Base-by-base conservation (phyloP, 1,284 basidiomycete species). In the Ceraceosorus guamensis region DNA sequence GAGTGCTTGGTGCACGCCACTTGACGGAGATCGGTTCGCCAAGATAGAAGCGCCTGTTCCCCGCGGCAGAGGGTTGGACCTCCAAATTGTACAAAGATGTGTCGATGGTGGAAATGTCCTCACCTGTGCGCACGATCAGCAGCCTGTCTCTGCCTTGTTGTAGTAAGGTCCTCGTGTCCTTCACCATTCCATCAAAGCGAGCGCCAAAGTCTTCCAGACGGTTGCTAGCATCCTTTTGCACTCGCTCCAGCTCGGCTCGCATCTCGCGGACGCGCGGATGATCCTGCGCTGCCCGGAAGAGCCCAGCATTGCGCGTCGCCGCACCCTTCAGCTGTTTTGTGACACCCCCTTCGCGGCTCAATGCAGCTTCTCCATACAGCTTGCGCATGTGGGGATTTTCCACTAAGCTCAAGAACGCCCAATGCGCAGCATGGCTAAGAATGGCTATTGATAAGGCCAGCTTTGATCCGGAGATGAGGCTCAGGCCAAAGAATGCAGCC, bases 321-420 rank as follows among this genome's bases (percentile, higher is more conserved):
- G 91, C 89, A 55, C 83, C 87, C 79, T 91, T 91, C 76, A 98
- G 85, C 32, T 96, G 92, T 80, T 96, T 95, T 60, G 92, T 90
- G 63, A 97, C 87, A 37, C 93, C 95, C 6, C 91, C 92, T 59
- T 97, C 93, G 75, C 90, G 89, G 61, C 92, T 85, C 16, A 98
- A 80, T 5, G 88, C 86, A 8, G 69, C 67, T 68, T 91, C 85
- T 13, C 93, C 93, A 76, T 97, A 98, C 14, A 97, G 81, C 72
- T 89, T 90, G 65, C 84, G 84, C 93, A 98, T 98, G 77, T 98
- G 93, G 18, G 95, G 95, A 62, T 91, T 67, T 56, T 75, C 75
- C 32, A 78, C 73, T 14, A 53, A 65, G 32, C 61, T 64, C 14
- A 78, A 55, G 67, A 78, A 78, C 58, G 71, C 71, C 77, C 77